Base-by-base conservation (phyloP, 768 basidiomycete species). In the Suillus variegatus region DNA sequence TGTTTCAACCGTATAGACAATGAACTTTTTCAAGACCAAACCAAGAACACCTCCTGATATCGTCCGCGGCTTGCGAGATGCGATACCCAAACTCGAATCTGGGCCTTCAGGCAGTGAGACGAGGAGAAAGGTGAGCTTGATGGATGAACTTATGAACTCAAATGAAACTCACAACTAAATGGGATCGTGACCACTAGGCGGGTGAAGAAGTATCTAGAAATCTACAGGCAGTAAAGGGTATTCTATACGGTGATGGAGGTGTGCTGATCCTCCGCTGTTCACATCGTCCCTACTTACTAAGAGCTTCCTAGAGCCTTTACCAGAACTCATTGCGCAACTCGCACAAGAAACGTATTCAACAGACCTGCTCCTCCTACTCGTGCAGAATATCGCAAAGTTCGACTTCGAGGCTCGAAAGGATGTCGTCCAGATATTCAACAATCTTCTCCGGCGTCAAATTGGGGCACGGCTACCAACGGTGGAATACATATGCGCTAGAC, bases 11-110 rank as follows among this genome's bases (percentile, higher is more conserved):
- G 25, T 4, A 12, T 28, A 22, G 43, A 47, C 54, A 41, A 96
- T 97, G 95, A 96, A 96, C 79, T 96, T 97, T 82, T 97, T 97
- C 88, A 95, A 94, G 82, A 88, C 92, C 25, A 96, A 94, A 76
- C 89, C 86, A 52, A 84, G 93, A 73, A 91, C 92, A 41, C 95
- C 95, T 9, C 88, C 93, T 56, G 95, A 97, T 74, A 85, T 96
- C 68, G 92, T 97, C 40, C 86, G 90, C 54, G 86, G 89, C 58
- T 82, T 96, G 57, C 84, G 89, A 40, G 95, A 97, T 74, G 85
- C 90, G 61, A 86, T 95, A 70, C 85, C 86, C 68, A 88, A 84
- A 75, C 82, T 97, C 64, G 95, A 96, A 68, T 76, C 82, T 8
- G 86, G 88, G 2, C 84, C 89, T 46, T 87, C 91, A 20, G 92